Base-by-base conservation (phyloP, 257 asterid species). In the Capsicum rhomboideum region DNA sequence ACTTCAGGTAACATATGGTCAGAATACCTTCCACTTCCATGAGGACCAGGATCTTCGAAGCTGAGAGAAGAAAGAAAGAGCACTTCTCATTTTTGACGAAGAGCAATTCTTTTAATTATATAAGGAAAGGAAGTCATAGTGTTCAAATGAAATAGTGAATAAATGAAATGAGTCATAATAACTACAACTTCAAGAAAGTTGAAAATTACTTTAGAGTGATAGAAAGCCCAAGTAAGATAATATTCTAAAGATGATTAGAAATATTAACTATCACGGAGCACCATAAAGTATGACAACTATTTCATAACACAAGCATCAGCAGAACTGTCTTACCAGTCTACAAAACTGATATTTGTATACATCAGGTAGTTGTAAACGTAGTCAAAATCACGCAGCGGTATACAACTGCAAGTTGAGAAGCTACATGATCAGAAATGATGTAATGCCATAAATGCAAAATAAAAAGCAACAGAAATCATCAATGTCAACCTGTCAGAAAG, bases 11-110 rank as follows among this genome's bases (percentile, higher is more conserved):
- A 82, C 99, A 97, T 97, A 85, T 85, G 91, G 71, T 92, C 95
- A n/a, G 92, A 95, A 89, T 93, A 97, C 87, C 99, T 91, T 71
- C 99, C 99, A 89, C 88, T 94, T 86, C 99, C 99, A 92, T 95
- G 99, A 13, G 98, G 99, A 75, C 99, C 99, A 89, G 99, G 99
- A 91, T 97, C 99, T 89, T 91, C 99, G 82, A 95, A 97, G 91
- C 99, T 97, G 95, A 85, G 84, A 84, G 80, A 82, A 85, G 83
- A 85, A 78, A 53, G 64, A 78, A 58, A 18, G 46, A 74, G 50
- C 53, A 50, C 49, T 42, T 17, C 26, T 61, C 50, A 64, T 68
- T 18, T 16, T 37, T 37, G 52, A 68, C 29, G 69, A 55, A 10
- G 34, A 59, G 10, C 31, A 80, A 34, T 34, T 14, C 20, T 50